Percentiles rank a stretch among this genome's conserved stretches.
These are phyloP conservation scores for Henningerozyma blattae DNA, from an alignment of 805 yeast species.

Conservation along the genomic window DNA sequence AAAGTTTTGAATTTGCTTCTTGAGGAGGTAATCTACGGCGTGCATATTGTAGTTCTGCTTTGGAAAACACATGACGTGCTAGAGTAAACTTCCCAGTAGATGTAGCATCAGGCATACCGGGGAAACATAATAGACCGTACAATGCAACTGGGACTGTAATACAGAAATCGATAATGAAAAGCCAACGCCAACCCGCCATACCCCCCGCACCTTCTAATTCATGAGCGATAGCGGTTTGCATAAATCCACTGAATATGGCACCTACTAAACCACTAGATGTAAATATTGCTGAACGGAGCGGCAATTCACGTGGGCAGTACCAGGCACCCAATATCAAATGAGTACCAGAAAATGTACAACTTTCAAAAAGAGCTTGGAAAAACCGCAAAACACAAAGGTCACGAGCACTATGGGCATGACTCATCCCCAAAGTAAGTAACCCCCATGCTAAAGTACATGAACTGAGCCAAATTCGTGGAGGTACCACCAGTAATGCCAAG, in stretches of 20 bases:
- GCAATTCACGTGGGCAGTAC: constrained; percentile 37
- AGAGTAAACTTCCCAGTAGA: constrained; percentile 11
- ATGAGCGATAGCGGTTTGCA: constrained; percentile 42
- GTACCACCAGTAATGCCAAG: constrained; percentile 35
- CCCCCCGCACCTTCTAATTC: constrained; percentile 37
- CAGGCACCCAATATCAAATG: constrained; percentile 44
- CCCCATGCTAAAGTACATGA: constrained; percentile 50
- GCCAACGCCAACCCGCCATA: constrained; percentile 54
- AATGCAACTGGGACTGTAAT: constrained; percentile 46
- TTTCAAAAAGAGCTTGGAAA: constrained; percentile 49
- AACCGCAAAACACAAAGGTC: constrained; percentile 48
- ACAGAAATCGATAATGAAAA: constrained; percentile 50
- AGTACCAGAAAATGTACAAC: constrained; percentile 43
- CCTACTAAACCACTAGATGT: constrained; percentile 45
- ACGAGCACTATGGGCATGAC: constrained; percentile 32
- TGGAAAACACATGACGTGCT: constrained; percentile 27
- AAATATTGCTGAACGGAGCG: constrained; percentile 41
- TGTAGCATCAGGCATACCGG: constrained; percentile 40
- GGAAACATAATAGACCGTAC: constrained; percentile 46
- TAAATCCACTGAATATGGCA: constrained; percentile 40
- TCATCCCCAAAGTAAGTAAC: constrained; percentile 38
- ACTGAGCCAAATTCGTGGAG: constrained; percentile 46
- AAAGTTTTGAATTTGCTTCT: constrained; percentile 27
- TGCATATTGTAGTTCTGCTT: constrained; percentile 32
- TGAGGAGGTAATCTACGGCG: constrained; percentile 31